phyloP scores from a whole-genome alignment of 495 filamentous ascomycete species.

The Neurospora intermedia region DNA sequence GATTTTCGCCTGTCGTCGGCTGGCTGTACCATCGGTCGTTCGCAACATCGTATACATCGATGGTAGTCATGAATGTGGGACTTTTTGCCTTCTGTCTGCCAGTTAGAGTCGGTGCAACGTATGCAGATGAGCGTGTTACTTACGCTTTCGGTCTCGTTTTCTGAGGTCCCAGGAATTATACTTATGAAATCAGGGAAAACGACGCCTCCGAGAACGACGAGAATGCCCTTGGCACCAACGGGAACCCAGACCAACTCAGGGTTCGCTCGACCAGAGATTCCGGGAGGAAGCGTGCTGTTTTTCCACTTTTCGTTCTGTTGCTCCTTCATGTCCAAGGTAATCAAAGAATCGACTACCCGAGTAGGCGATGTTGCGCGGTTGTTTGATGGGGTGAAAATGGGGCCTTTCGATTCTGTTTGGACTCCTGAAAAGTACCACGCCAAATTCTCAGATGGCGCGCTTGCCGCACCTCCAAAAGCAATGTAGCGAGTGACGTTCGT shows the following conservation, averaged over 20 bases:
- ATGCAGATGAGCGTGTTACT: conserved; percentile 1
- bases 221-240: conserved; percentile 48
- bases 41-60: conserved; percentile 59
- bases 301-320: conserved; percentile 41
- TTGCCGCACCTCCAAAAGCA: conserved; percentile 52
- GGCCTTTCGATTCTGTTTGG: too few relatives aligned
- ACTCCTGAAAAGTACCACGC: conserved; percentile 60
- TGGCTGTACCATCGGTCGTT: conserved; percentile 51
- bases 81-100: conserved; percentile 29
- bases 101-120: conserved; percentile 3
- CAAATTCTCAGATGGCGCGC: conserved; percentile 59
- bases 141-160: conserved; percentile 36
- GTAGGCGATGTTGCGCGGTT: background rate
- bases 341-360: conserved; percentile 26
- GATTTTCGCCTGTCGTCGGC: conserved; percentile 39
- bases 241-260: conserved; percentile 64
- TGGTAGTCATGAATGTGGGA: conserved; percentile 49
- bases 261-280: conserved; percentile 45
- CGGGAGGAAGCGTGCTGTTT: conserved; percentile 43
- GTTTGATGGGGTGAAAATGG: background rate
- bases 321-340: conserved; percentile 48
- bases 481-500: conserved; percentile 47
- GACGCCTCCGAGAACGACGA: conserved; percentile 60
- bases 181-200: conserved; percentile 27
- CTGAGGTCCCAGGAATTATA: too few relatives aligned